These are phyloP conservation scores for Colletotrichum viniferum DNA, from an alignment of 2,329 filamentous ascomycete genomes.

Conservation along the genomic window DNA sequence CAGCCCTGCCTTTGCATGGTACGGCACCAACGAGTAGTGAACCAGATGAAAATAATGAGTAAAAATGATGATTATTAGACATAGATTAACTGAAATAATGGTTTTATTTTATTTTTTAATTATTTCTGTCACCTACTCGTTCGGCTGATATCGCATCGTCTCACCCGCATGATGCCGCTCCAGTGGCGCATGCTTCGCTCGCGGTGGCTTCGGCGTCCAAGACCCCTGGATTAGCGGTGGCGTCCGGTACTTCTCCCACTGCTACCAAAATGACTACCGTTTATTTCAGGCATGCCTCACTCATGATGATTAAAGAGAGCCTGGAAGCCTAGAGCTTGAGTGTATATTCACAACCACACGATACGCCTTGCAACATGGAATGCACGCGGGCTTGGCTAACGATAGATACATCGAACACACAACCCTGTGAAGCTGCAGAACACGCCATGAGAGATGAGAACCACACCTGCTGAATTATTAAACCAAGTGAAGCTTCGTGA, in stretches of 20 bases:
- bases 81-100: neutral
- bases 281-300: rapidly evolving
- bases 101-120: neutral
- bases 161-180: neutral
- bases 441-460: neutral
- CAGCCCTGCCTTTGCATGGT: neutral
- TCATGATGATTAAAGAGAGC: neutral
- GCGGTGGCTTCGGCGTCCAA: neutral
- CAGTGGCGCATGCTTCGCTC: neutral
- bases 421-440: neutral
- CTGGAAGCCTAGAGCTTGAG: neutral
- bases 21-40: neutral
- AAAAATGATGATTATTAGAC: neutral
- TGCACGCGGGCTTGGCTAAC: neutral
- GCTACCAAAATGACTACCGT: neutral
- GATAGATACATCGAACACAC: neutral
- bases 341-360: neutral
- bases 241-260: neutral
- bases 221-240: neutral
- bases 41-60: neutral
- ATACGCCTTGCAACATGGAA: neutral
- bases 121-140: neutral
- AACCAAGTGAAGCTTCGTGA: neutral
- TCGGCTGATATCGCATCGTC: neutral
- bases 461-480: neutral